These are phyloP conservation scores for Suhomyces xylopsoci DNA, from an alignment of 805 yeast species.

Conservation along the genomic window DNA sequence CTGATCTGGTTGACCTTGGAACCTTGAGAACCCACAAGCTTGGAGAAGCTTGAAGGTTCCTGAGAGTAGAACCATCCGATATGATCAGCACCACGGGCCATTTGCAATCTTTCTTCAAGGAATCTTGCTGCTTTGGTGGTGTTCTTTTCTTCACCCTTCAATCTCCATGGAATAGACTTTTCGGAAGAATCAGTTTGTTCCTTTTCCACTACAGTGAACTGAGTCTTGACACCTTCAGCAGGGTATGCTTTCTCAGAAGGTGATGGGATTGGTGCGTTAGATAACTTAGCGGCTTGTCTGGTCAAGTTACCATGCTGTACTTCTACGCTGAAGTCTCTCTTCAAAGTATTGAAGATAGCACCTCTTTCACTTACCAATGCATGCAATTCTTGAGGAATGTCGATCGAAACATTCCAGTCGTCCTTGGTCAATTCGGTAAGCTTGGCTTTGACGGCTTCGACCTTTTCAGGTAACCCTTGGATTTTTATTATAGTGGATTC, in stretches of 20 bases:
- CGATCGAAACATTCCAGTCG: constrained; percentile 50
- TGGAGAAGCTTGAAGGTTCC: constrained; percentile 52
- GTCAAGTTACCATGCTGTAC: constrained; percentile 55
- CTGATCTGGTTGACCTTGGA: constrained; percentile 61
- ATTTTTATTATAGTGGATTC: constrained; percentile 52
- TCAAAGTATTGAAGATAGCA: constrained; percentile 53
- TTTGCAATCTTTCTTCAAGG: constrained; percentile 49
- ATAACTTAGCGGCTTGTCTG: constrained; percentile 49
- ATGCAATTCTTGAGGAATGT: constrained; percentile 57
- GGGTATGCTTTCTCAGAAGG: constrained; percentile 50
- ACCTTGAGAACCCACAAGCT: constrained; percentile 77
- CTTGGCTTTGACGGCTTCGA: constrained; percentile 61
- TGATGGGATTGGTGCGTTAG: constrained; percentile 39
- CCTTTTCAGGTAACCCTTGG: constrained; percentile 63
- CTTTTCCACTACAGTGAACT: constrained; percentile 46
- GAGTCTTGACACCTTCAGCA: constrained; percentile 33
- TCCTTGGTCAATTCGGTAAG: constrained; percentile 61
- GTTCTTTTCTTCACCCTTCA: constrained; percentile 50
- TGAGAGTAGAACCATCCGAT: constrained; percentile 64
- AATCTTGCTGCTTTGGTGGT: constrained; percentile 51
- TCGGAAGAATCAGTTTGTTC: constrained; percentile 23
- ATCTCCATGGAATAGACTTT: constrained; percentile 59
- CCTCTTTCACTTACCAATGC: constrained; percentile 67
- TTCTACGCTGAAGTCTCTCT: constrained; percentile 51
- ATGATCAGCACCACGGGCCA: constrained; percentile 43